phyloP scores from a whole-genome alignment of 2,329 filamentous ascomycete genomes.

The Exophiala lecanii-corni region DNA sequence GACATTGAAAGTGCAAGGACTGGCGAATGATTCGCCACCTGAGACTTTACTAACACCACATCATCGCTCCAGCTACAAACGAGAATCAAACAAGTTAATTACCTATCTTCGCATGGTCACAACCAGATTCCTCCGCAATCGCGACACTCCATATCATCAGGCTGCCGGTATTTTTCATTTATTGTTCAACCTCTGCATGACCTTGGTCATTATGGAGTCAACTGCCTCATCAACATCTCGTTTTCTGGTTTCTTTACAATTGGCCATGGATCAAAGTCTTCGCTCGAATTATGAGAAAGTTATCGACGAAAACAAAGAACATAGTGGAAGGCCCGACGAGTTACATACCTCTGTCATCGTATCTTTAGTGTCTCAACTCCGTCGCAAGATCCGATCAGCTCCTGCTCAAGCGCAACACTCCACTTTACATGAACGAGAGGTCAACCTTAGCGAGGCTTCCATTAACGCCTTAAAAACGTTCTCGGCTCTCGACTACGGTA shows the following conservation, averaged over 20 bases:
- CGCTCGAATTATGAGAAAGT: not conserved
- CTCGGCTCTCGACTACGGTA: not conserved
- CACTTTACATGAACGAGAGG: not conserved
- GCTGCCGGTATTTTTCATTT: slow-evolving; percentile 1
- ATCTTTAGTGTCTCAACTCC: not conserved
- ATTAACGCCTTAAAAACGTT: not conserved
- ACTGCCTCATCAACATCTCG: not conserved
- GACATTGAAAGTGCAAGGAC: slow-evolving; percentile 1
- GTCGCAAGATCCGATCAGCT: not conserved
- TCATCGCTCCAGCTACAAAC: not conserved
- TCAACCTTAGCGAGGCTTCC: not conserved
- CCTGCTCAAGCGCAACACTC: not conserved
- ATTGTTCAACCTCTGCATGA: not conserved
- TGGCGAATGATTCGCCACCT: not conserved
- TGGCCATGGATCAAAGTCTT: not conserved
- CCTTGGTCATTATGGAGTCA: not conserved
- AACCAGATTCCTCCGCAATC: not conserved
- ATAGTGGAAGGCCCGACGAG: not conserved
- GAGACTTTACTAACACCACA: not conserved
- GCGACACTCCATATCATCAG: not conserved
- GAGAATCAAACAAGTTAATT: not conserved
- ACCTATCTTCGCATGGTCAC: not conserved
- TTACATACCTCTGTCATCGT: not conserved
- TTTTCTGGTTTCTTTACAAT: not conserved
- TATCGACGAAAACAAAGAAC: not conserved